A percentile compares a stretch with the other conserved stretches of the same genome.
These are phyloP conservation scores for Chrysanthemum seticuspe DNA, from an alignment of 129 eudicot species.

Conservation along the genomic window DNA sequence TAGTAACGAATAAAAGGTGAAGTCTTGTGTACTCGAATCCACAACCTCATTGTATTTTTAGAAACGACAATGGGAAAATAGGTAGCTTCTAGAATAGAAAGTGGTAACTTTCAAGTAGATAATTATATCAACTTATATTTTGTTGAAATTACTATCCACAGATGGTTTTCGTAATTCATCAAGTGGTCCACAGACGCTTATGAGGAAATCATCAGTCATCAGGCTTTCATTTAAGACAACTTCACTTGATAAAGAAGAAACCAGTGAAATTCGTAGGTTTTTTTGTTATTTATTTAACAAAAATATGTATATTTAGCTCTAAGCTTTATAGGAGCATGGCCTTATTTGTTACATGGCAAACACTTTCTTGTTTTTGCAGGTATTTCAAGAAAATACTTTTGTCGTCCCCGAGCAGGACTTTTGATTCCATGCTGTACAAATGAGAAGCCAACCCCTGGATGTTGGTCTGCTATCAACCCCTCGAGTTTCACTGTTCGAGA, in stretches of 20 bases:
- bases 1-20: neutral
- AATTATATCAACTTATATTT: slow-evolving; percentile 4
- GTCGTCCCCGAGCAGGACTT: slow-evolving; percentile 68
- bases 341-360: neutral
- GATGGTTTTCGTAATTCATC: slow-evolving; percentile 36
- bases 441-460: slow-evolving; percentile 56
- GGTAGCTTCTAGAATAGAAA: neutral
- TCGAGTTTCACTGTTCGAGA: slow-evolving; percentile 74
- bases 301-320: neutral
- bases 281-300: neutral
- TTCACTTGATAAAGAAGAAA: slow-evolving; percentile 63
- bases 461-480: slow-evolving; percentile 76
- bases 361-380: slow-evolving; percentile 34
- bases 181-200: slow-evolving; percentile 51
- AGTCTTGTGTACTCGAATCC: neutral
- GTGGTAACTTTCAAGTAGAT: neutral
- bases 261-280: slow-evolving; percentile 42
- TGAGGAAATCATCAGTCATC: slow-evolving; percentile 54
- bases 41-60: neutral
- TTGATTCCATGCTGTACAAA: slow-evolving; percentile 51
- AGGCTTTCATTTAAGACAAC: slow-evolving; percentile 64
- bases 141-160: neutral
- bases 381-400: slow-evolving; percentile 45
- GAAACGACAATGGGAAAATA: neutral
- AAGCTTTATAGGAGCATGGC: neutral